Evolutionary conservation across 345 rosid genomes (phyloP).

Genomic region (Brassica incana): DNA sequence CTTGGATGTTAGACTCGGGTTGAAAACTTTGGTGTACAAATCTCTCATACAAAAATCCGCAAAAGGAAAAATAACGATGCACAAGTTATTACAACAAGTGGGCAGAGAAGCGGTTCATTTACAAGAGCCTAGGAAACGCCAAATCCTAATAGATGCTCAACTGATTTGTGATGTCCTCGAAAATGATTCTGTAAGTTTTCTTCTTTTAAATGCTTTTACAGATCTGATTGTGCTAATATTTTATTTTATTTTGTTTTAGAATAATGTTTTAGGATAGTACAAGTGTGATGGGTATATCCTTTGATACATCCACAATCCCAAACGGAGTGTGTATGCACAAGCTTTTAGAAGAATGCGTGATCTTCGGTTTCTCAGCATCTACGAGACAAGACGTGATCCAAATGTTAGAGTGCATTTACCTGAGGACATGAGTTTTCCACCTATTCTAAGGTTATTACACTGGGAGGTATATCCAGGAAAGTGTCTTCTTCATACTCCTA

Average conservation of each 20-base stretch:
- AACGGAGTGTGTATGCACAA: not conserved
- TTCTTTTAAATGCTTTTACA: not conserved
- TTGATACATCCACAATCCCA: constrained; percentile 15
- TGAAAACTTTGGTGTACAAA: not conserved
- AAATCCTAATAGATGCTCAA: constrained; percentile 17
- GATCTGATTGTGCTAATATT: constrained; percentile 21
- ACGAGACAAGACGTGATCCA: not conserved
- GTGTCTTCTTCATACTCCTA: constrained; percentile 23
- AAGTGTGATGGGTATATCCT: constrained; percentile 26
- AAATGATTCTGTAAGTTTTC: constrained; percentile 4
- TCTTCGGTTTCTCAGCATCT: constrained; percentile 22
- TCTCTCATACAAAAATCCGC: constrained; percentile 19
- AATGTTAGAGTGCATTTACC: not conserved
- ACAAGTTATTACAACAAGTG: constrained; percentile 39
- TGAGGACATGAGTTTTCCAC: constrained; percentile 14
- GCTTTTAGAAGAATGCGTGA: not conserved
- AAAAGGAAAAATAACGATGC: constrained; percentile 17
- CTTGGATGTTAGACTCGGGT: not conserved
- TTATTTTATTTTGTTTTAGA: not conserved
- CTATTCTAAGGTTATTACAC: constrained; percentile 16
- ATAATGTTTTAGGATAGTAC: constrained; percentile 18
- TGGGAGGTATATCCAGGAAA: constrained; percentile 33
- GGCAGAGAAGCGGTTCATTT: constrained; percentile 12
- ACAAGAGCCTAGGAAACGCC: constrained; percentile 14
- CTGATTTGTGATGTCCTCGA: constrained; percentile 27